Percentiles rank a stretch among this genome's conserved stretches.
Conservation (phyloP, 2,329 filamentous ascomycete genomes). For the Cryphonectria radicalis region DNA sequence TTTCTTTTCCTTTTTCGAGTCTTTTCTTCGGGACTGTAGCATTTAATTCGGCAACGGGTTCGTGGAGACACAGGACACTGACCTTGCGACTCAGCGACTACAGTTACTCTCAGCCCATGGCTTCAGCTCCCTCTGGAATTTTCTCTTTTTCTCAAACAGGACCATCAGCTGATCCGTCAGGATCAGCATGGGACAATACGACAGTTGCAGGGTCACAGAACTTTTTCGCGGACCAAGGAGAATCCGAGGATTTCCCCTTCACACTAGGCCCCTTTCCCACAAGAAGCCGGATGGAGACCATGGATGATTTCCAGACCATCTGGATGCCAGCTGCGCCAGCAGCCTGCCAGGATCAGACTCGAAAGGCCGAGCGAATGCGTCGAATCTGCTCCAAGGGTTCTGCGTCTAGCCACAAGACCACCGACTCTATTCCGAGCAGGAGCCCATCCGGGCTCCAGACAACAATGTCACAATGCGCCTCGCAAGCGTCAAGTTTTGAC, state of each 20-base stretch:
- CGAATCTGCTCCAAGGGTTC: slow-evolving; percentile 50
- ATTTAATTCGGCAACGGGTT: slow-evolving; percentile 36
- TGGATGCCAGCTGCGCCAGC: slow-evolving; percentile 48
- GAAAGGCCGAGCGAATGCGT: slow-evolving; percentile 49
- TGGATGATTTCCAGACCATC: slow-evolving; percentile 52
- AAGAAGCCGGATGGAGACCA: slow-evolving; percentile 51
- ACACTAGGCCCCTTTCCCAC: slow-evolving; percentile 59
- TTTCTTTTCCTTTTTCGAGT: slow-evolving; percentile 21
- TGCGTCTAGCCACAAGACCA: slow-evolving; percentile 48
- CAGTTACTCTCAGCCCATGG: slow-evolving; percentile 59
- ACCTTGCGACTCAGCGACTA: slow-evolving; percentile 58
- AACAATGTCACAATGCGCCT: slow-evolving; percentile 52
- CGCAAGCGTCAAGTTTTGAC: slow-evolving; percentile 56
- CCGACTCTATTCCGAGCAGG: slow-evolving; percentile 49
- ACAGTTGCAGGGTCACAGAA: slow-evolving; percentile 64
- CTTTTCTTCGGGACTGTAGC: slow-evolving; percentile 18
- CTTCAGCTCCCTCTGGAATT: slow-evolving; percentile 54
- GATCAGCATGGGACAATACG: slow-evolving; percentile 57
- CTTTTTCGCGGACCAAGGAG: slow-evolving; percentile 59
- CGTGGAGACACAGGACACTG: slow-evolving; percentile 61
- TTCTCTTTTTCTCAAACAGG: slow-evolving; percentile 65
- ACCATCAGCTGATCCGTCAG: slow-evolving; percentile 57
- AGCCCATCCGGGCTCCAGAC: slow-evolving; percentile 50
- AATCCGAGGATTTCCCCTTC: slow-evolving; percentile 58
- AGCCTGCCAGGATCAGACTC: slow-evolving; percentile 43